Evolutionary conservation across 257 asterid species (phyloP), one percentile per base, ranked within the genome.

Genomic region (Jacaranda copaia): DNA sequence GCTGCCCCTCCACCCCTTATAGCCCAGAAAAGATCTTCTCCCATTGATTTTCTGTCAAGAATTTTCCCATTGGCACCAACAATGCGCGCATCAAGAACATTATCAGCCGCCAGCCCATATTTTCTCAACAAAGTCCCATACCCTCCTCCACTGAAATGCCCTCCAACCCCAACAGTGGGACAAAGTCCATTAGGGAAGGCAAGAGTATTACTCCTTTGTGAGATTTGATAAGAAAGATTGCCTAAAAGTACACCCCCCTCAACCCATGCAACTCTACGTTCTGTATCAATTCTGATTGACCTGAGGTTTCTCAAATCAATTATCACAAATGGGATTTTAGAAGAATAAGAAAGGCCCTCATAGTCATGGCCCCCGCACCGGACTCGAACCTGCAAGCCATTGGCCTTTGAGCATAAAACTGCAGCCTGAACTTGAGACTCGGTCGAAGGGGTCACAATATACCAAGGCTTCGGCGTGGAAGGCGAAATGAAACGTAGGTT

Each of bases 291-390:
- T 0, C 45, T 20, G 4, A 87, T 61, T 9, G 77, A 62, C 5
- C 67, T 36, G 0, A 87, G 81, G 46, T 83, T 81, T 16, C 74
- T 74, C 84, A 87, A 6, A 65, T 87, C 89, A 10, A 87, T 18
- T 42, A 83, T 59, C 65, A 81, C 53, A 55, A 78, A 85, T 3
- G 85, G 86, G 76, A 16, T 51, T 39, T 60, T n/a, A 3, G 91
- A 72, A 1, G 75, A n/a, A 35, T 79, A 85, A 4, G 91, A 85
- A 20, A 87, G 86, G 12, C 89, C 91, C 63, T 85, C 91, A 6
- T 87, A 84, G 65, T 87, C 91, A 8, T 87, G 91, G 51, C 89
- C 91, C n/a, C 88, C 91, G n/a, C 85, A 56, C 7, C 87, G 80
- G 18, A 64, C 75, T 0, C 85, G 79, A 9, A 82, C 42, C 13